These are phyloP conservation scores for Pleurotus pulmonarius DNA, from an alignment of 768 basidiomycete species.

Conservation along the genomic window DNA sequence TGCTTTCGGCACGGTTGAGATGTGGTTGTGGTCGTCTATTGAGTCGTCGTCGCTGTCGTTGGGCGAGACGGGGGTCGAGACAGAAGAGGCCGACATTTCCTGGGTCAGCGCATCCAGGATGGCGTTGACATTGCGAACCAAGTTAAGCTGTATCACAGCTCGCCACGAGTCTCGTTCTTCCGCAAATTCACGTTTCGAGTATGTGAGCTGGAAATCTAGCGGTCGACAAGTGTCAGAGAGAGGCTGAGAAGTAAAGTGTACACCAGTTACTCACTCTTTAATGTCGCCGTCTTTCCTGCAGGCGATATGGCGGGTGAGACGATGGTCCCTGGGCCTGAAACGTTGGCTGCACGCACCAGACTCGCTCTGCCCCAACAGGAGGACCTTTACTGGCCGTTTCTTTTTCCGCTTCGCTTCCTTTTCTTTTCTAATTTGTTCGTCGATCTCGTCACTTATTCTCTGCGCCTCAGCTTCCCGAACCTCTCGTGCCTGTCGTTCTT, in stretches of 20 bases:
- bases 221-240: conserved; percentile 10
- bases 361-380: conserved; percentile 54
- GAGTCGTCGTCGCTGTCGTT: conserved; percentile 33
- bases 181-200: conserved; percentile 65
- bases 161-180: conserved; percentile 72
- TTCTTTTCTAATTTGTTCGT: conserved; percentile 67
- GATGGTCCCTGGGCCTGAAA: background rate
- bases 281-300: conserved; percentile 69
- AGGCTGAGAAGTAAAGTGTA: background rate
- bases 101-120: conserved; percentile 54
- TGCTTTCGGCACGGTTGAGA: conserved; percentile 29
- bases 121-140: conserved; percentile 68
- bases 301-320: background rate
- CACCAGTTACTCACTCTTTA: conserved; percentile 55
- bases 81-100: conserved; percentile 45
- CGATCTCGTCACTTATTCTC: conserved; percentile 67
- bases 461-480: conserved; percentile 60
- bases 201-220: conserved; percentile 71
- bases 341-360: conserved; percentile 2
- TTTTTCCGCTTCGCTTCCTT: conserved; percentile 53
- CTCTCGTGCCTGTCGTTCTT: conserved; percentile 53
- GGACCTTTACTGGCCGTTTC: conserved; percentile 67
- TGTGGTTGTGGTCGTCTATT: conserved; percentile 29
- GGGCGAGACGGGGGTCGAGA: conserved; percentile 18
- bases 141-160: conserved; percentile 73